Percentiles rank a stretch among this genome's conserved stretches.
phyloP scores from a whole-genome alignment of 495 filamentous ascomycete species.

The Penicillium waksmanii region DNA sequence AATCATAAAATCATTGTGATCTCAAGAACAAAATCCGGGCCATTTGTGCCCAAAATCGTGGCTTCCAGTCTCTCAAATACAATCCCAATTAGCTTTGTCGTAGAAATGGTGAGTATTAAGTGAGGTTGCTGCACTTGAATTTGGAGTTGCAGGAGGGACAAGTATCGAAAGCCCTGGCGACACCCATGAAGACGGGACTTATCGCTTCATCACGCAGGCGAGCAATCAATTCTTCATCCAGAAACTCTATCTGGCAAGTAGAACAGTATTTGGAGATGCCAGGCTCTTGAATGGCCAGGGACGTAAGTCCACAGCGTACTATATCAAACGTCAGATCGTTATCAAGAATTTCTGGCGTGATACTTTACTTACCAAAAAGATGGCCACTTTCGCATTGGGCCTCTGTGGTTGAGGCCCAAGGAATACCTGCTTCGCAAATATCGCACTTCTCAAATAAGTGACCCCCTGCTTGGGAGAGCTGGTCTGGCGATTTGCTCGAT shows the following conservation, averaged over 20 bases:
- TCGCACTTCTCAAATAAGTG: slow-evolving; percentile 50
- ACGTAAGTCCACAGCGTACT: slow-evolving; percentile 60
- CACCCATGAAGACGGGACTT: slow-evolving; percentile 23
- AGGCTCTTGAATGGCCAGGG: slow-evolving; percentile 58
- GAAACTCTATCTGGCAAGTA: slow-evolving; percentile 49
- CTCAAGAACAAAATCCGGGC: not conserved
- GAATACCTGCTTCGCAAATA: slow-evolving; percentile 49
- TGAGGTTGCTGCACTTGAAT: slow-evolving; percentile 31
- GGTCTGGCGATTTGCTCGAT: slow-evolving; percentile 29
- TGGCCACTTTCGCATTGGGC: slow-evolving; percentile 53
- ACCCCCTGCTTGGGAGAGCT: slow-evolving; percentile 26
- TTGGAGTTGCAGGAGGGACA: slow-evolving; percentile 61
- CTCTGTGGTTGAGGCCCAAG: slow-evolving; percentile 39
- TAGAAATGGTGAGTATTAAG: not conserved
- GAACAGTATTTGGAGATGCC: slow-evolving; percentile 59
- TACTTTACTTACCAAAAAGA: slow-evolving; percentile 44
- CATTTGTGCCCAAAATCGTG: not conserved
- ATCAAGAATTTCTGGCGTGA: not conserved
- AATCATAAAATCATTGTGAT: not conserved
- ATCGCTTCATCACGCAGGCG: slow-evolving; percentile 19
- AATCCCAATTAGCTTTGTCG: not conserved
- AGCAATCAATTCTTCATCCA: slow-evolving; percentile 48
- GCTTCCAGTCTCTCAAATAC: not conserved
- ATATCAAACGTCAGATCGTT: not conserved
- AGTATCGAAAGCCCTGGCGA: slow-evolving; percentile 54